phyloP scores from a whole-genome alignment of 768 basidiomycete species.

The Leucocoprinus birnbaumii region DNA sequence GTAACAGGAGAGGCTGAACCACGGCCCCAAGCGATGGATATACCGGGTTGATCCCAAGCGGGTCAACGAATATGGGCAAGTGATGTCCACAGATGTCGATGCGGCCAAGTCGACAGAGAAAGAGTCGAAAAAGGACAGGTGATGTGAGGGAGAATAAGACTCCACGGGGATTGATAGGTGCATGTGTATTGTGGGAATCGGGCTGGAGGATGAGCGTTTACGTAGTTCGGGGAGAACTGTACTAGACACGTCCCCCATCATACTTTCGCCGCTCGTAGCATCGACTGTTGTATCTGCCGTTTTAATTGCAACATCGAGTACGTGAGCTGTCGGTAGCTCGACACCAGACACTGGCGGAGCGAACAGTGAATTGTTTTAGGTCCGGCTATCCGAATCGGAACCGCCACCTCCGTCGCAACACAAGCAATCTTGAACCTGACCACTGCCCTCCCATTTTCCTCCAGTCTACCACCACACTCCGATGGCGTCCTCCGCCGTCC shows the following conservation, averaged over 20 bases:
- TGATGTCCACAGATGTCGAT: slow-evolving; percentile 52
- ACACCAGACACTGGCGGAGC: neutral
- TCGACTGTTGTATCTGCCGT: slow-evolving; percentile 1
- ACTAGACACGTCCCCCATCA: slow-evolving; percentile 11
- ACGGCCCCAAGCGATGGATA: slow-evolving; percentile 77
- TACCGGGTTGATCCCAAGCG: slow-evolving; percentile 95
- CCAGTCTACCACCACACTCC: slow-evolving; percentile 13
- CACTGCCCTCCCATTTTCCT: slow-evolving; percentile 12
- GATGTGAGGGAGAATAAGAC: slow-evolving; percentile 4
- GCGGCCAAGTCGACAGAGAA: slow-evolving; percentile 31
- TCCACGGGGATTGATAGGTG: slow-evolving; percentile 13
- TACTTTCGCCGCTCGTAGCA: slow-evolving; percentile 7
- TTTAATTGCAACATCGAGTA: slow-evolving; percentile 4
- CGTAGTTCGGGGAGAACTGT: slow-evolving; percentile 11
- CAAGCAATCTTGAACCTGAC: slow-evolving; percentile 15
- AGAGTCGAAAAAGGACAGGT: slow-evolving; percentile 61
- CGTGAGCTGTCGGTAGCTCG: neutral
- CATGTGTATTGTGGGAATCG: slow-evolving; percentile 12
- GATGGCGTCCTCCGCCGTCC: slow-evolving; percentile 28
- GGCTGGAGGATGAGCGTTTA: slow-evolving; percentile 8
- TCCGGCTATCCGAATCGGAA: slow-evolving; percentile 40
- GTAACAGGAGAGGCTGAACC: slow-evolving; percentile 11
- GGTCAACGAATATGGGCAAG: slow-evolving; percentile 95
- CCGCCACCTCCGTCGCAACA: slow-evolving; percentile 25
- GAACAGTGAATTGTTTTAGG: slow-evolving; percentile 18